Conservation (phyloP, 208 protist species). For the Leishmania guyanensis region DNA sequence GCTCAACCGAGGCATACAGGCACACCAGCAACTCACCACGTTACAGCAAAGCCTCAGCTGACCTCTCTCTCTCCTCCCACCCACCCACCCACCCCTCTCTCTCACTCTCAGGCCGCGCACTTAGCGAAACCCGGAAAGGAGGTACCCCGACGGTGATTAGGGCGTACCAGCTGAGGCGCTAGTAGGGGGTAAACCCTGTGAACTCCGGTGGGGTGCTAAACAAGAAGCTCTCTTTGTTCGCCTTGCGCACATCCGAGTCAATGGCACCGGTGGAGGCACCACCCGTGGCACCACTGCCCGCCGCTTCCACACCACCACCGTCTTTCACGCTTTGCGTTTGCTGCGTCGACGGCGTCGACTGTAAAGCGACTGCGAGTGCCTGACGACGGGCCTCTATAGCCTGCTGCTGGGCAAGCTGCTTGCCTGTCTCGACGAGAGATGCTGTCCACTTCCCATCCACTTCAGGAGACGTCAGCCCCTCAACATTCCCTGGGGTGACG, state of each 20-base stretch:
- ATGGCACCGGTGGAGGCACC: constrained; percentile 14
- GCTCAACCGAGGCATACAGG: neutral
- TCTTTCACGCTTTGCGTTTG: constrained; percentile 3
- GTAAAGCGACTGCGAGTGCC: constrained; percentile 10
- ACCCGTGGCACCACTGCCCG: neutral
- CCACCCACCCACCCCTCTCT: neutral
- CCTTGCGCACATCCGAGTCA: constrained; percentile 33
- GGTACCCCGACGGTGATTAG: neutral
- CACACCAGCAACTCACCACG: neutral
- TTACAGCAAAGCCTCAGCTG: neutral
- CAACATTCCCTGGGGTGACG: neutral
- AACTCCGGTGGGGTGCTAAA: constrained; percentile 84
- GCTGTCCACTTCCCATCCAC: constrained; percentile 24
- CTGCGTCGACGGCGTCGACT: constrained; percentile 30
- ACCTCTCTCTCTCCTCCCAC: neutral
- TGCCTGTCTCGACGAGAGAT: constrained; percentile 26
- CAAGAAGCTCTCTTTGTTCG: constrained; percentile 42
- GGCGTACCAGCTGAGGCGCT: constrained; percentile 1
- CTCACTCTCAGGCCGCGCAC: no score
- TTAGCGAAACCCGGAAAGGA: neutral
- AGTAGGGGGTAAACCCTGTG: constrained; percentile 48
- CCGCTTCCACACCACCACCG: neutral
- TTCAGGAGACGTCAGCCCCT: constrained; percentile 5
- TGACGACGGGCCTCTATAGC: constrained; percentile 8
- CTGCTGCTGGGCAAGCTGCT: constrained; percentile 38